Evolutionary conservation across 139 green algal genomes (phyloP).

Genomic region (Yamagishiella unicocca): DNA sequence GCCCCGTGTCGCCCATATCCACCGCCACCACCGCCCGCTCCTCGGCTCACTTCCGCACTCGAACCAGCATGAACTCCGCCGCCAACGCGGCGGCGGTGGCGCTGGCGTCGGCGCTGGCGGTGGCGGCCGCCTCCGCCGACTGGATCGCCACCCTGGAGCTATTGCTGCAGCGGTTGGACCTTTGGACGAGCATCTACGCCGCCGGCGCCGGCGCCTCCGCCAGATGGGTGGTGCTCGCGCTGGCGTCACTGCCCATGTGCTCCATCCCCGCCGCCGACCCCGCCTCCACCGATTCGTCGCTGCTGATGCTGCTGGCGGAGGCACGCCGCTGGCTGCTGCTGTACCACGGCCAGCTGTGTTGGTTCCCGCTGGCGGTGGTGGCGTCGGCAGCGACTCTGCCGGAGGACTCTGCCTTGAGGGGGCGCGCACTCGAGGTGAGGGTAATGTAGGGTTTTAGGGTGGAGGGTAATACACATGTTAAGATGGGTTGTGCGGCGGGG

Average conservation of each 20-base stretch:
- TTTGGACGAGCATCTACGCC: conserved; percentile 32
- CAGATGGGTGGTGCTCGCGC: conserved; percentile 20
- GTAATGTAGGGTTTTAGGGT: too few species aligned
- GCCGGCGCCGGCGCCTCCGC: not conserved
- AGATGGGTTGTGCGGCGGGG: too few species aligned
- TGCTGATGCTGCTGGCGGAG: conserved; percentile 11
- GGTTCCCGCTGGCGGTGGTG: conserved; percentile 19
- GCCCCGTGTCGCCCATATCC: not conserved
- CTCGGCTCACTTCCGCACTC: not conserved
- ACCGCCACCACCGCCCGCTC: not conserved
- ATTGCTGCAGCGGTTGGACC: conserved; percentile 39
- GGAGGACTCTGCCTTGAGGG: not conserved
- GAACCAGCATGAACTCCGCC: not conserved
- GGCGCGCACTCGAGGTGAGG: conserved; percentile 18
- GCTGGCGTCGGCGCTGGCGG: not conserved
- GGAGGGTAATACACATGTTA: too few species aligned
- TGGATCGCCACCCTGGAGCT: conserved; percentile 34
- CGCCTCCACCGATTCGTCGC: not conserved
- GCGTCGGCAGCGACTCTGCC: not conserved
- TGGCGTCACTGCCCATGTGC: conserved; percentile 23
- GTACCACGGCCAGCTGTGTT: conserved; percentile 23
- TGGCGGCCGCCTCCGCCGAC: conserved; percentile 10
- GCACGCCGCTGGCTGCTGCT: conserved; percentile 10
- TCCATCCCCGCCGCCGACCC: conserved; percentile 13
- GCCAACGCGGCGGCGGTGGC: not conserved